phyloP scores from a whole-genome alignment of 441 rosid genomes.

The Gossypium schwendimanii region DNA sequence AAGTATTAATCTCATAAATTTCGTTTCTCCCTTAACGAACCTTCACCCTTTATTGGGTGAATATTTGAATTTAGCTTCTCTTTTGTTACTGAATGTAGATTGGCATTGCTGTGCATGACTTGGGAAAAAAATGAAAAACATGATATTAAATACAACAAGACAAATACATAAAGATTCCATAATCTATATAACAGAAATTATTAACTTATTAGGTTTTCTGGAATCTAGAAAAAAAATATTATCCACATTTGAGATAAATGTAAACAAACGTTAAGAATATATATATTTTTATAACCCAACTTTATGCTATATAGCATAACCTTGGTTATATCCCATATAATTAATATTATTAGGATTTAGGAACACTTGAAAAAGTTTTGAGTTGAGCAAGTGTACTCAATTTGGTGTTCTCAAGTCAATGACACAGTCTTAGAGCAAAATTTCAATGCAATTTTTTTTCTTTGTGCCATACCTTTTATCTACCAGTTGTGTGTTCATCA shows the following conservation, averaged over 20 bases:
- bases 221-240: neutral
- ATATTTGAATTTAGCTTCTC: neutral
- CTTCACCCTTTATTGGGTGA: neutral
- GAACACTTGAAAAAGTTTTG: neutral
- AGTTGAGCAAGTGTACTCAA: neutral
- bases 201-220: neutral
- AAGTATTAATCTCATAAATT: conserved; percentile 11
- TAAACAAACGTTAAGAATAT: neutral
- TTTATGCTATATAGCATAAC: neutral
- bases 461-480: conserved; percentile 11
- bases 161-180: neutral
- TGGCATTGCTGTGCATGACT: neutral
- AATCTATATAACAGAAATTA: neutral
- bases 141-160: neutral
- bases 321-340: neutral
- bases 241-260: neutral
- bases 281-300: neutral
- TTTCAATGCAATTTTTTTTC: neutral
- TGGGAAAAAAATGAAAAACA: neutral
- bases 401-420: neutral
- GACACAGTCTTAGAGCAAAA: neutral
- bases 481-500: conserved; percentile 65
- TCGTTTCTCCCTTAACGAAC: neutral
- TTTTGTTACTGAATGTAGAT: neutral
- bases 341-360: neutral